Percentiles rank a stretch among this genome's conserved stretches.
Evolutionary conservation across 1,284 basidiomycete genomes (phyloP).

Genomic region (Austroboletus olivaceoglutinosus): DNA sequence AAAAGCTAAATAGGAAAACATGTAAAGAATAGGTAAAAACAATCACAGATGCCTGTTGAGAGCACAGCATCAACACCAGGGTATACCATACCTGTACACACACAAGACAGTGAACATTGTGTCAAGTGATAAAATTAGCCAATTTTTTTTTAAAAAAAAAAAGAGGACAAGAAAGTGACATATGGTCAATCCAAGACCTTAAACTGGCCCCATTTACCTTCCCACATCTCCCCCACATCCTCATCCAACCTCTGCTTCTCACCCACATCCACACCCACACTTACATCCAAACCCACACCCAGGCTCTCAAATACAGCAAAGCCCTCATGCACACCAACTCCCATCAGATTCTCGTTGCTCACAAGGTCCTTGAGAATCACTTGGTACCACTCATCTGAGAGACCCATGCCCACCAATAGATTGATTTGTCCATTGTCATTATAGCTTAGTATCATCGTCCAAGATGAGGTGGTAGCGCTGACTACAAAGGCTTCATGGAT

Average conservation of each 20-base stretch:
- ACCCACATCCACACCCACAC: slow-evolving; percentile 18
- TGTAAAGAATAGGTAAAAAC: background rate
- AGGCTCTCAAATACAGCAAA: slow-evolving; percentile 28
- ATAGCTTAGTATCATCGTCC: slow-evolving; percentile 25
- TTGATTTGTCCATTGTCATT: slow-evolving; percentile 60
- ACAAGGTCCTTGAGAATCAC: slow-evolving; percentile 66
- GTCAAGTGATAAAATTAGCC: no score
- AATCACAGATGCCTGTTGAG: no score
- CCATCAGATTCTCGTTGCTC: slow-evolving; percentile 52
- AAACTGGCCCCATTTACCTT: slow-evolving; percentile 66
- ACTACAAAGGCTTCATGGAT: slow-evolving; percentile 56
- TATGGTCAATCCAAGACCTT: slow-evolving; percentile 58
- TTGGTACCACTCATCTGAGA: slow-evolving; percentile 74
- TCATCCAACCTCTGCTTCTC: slow-evolving; percentile 38
- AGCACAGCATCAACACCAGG: no score
- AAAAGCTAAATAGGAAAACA: background rate
- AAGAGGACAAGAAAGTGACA: no score
- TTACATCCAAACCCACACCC: slow-evolving; percentile 40
- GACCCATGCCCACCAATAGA: slow-evolving; percentile 70
- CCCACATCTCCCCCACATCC: slow-evolving; percentile 39
- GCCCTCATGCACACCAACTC: slow-evolving; percentile 34
- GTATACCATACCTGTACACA: no score
- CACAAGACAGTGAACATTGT: no score
- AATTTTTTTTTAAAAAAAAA: no score
- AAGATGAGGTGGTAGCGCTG: slow-evolving; percentile 19